Evolutionary conservation across 768 basidiomycete species (phyloP), one percentile per base, ranked within the genome.

Genomic region (Tephrocybe rancida): DNA sequence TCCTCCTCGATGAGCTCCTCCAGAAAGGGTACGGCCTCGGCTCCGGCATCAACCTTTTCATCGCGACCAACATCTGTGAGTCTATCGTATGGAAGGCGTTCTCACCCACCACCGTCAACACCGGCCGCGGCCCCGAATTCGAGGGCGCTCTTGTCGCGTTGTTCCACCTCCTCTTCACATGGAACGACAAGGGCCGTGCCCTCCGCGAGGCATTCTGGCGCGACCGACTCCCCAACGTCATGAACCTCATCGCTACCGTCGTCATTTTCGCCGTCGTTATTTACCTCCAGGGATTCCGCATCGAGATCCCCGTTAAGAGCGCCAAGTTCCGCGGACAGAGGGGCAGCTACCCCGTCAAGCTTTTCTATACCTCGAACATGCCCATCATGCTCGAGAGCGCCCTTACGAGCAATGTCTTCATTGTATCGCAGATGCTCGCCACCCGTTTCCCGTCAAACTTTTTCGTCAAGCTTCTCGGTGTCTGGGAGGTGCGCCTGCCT

Each of bases 21-120:
- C 96, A 98, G 65, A 98, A 98, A 70, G 97, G 96, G 38, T 98
- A 99, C 71, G 96, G 97, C 68, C 92, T 98, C 58, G 97, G 97
- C 53, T 95, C 93, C 4, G 97, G 97, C 58, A 98, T 99, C 73
- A 95, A 95, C 53, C 88, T 98, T 53, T 98, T 98, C 83, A 97
- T 98, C 64, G 97, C 96, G 3, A 98, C 97, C 77, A 99, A 98
- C 81, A 98, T 99, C 63, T 98, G 96, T 73, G 97, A 99, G 72
- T 92, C 90, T 58, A 98, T 99, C 76, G 86, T 98, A 68, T 99
- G 96, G 96, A 99, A 99, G 68, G 97, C 96, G 1, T 98, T 99
- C 76, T 95, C 93, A 1, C 97, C 97, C 9, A 98, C 94, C 19
- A 98, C 97, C 42, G 74, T 98, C 73, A 98, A 98, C 83, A 98